Evolutionary conservation across 805 yeast species (phyloP).

Genomic region (Suhomyces emberorum): DNA sequence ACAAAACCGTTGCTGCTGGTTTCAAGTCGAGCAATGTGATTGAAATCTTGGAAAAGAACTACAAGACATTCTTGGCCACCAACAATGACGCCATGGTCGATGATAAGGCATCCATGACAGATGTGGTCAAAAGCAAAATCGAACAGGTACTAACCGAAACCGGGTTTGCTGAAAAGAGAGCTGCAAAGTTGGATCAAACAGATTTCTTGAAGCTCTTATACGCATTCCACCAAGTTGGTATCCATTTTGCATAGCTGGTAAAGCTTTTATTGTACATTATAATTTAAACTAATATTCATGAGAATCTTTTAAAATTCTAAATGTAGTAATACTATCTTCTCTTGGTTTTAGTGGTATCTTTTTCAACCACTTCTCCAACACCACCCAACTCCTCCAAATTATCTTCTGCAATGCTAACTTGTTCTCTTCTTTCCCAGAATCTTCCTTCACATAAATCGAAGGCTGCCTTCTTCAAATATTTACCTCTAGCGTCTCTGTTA

Average conservation of each 20-base stretch:
- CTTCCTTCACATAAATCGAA: slow-evolving; percentile 90
- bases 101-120: slow-evolving; percentile 38
- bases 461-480: slow-evolving; percentile 81
- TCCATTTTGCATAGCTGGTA: slow-evolving; percentile 82
- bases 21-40: slow-evolving; percentile 79
- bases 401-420: slow-evolving; percentile 83
- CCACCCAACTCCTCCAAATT: slow-evolving; percentile 87
- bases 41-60: slow-evolving; percentile 82
- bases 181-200: slow-evolving; percentile 92
- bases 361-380: slow-evolving; percentile 81
- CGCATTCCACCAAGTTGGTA: slow-evolving; percentile 95
- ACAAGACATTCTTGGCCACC: slow-evolving; percentile 66
- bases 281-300: no score
- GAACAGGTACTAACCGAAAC: slow-evolving; percentile 74
- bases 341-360: slow-evolving; percentile 49
- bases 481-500: slow-evolving; percentile 83
- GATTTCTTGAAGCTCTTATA: slow-evolving; percentile 83
- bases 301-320: no score
- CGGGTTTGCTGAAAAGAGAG: slow-evolving; percentile 78
- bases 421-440: slow-evolving; percentile 99
- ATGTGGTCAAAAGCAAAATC: slow-evolving; percentile 64
- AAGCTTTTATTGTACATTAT: no score
- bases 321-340: slow-evolving; percentile 44
- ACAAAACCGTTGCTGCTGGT: slow-evolving; percentile 89
- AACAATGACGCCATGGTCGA: slow-evolving; percentile 46